phyloP scores from a whole-genome alignment of 202 grass and related monocot genomes.

The Carex arenaria region DNA sequence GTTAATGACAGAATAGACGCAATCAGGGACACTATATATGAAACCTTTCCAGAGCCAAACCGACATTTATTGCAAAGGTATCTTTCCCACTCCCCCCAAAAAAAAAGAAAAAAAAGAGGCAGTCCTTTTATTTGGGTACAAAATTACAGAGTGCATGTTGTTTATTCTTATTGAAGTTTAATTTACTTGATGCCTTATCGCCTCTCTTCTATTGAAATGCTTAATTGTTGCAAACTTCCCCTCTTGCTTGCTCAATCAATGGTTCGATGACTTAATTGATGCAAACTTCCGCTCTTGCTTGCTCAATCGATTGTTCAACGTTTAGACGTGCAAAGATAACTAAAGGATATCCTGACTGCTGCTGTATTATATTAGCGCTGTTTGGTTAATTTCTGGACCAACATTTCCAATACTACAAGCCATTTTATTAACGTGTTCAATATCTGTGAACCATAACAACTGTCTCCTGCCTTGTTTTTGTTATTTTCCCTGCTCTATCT shows the following conservation, averaged over 20 bases:
- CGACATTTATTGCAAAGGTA: constrained; percentile 81
- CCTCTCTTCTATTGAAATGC: not conserved
- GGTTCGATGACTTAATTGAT: not conserved
- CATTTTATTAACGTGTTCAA: not conserved
- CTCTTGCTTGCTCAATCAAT: not conserved
- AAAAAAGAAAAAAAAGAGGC: not conserved
- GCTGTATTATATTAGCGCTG: not conserved
- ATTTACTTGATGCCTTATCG: not conserved
- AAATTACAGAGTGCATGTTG: not conserved
- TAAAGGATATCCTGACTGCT: not conserved
- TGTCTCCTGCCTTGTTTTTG: not conserved
- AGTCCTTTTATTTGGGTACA: constrained; percentile 2
- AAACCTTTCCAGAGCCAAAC: constrained; percentile 95
- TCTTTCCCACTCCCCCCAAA: not conserved
- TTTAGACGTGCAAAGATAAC: not conserved
- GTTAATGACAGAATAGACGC: constrained; percentile 59
- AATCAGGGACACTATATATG: constrained; percentile 75
- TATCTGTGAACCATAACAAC: not conserved
- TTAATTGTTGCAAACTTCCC: not conserved
- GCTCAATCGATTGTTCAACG: not conserved
- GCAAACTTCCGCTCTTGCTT: not conserved
- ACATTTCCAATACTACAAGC: not conserved
- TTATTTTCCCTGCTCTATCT: not conserved
- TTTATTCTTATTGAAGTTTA: not conserved
- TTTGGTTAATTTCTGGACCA: not conserved